Evolutionary conservation across 306 rosid species (phyloP).

Genomic region (Prunus campanulata): DNA sequence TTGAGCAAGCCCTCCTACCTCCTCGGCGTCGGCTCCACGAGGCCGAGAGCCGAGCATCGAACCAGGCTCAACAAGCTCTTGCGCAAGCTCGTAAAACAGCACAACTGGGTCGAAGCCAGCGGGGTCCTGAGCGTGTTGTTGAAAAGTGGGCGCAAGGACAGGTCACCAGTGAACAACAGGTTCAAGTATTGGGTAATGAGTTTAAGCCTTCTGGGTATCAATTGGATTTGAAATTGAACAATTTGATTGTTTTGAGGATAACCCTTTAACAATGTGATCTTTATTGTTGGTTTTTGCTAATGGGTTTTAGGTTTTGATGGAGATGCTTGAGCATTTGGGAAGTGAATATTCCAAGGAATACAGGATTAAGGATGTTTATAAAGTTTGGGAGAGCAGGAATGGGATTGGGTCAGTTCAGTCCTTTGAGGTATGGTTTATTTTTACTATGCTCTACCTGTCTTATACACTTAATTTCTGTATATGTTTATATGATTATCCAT

Average conservation of each 20-base stretch:
- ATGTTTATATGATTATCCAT: not conserved
- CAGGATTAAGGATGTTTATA: constrained; percentile 49
- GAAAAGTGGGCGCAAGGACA: constrained; percentile 46
- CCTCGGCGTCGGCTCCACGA: constrained; percentile 39
- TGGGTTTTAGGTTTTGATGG: constrained; percentile 53
- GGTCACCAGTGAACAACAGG: constrained; percentile 43
- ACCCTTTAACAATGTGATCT: not conserved
- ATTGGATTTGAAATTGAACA: not conserved
- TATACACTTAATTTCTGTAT: not conserved
- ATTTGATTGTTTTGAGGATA: not conserved
- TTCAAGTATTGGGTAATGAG: constrained; percentile 59
- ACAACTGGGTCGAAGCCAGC: constrained; percentile 58
- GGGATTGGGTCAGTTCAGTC: constrained; percentile 46
- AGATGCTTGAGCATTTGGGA: constrained; percentile 49
- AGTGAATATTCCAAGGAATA: constrained; percentile 18
- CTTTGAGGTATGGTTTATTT: constrained; percentile 44
- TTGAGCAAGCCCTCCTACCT: constrained; percentile 59
- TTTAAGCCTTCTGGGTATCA: not conserved
- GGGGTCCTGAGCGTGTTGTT: constrained; percentile 63
- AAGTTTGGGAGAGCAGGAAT: constrained; percentile 63
- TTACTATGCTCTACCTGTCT: not conserved
- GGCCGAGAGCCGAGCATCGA: constrained; percentile 49
- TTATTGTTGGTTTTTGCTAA: not conserved
- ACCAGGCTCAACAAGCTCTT: constrained; percentile 35
- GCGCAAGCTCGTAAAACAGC: constrained; percentile 41